These are phyloP conservation scores for Kodamaea suecica DNA, from an alignment of 1,139 yeast species.

Conservation along the genomic window DNA sequence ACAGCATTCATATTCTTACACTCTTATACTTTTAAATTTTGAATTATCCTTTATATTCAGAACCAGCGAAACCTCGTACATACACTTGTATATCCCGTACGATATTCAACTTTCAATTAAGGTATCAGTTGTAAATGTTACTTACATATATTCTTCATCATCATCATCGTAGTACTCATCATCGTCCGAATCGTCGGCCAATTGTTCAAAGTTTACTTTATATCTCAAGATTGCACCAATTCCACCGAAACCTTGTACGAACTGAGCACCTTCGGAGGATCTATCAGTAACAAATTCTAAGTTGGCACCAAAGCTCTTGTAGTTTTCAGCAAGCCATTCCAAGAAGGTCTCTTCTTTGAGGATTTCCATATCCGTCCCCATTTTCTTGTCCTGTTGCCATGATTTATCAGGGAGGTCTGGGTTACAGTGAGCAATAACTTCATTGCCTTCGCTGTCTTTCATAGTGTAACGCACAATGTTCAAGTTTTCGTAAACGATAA, in stretches of 20 bases:
- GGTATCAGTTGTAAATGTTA: not conserved
- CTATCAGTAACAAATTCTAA: constrained; percentile 95
- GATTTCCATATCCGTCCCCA: constrained; percentile 88
- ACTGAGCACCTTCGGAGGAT: constrained; percentile 97
- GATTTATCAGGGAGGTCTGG: constrained; percentile 74
- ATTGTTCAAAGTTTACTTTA: constrained; percentile 94
- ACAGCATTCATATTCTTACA: too few relatives aligned
- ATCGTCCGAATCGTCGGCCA: constrained; percentile 84
- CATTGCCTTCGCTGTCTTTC: constrained; percentile 79
- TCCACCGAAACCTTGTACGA: constrained; percentile 98
- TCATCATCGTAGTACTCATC: constrained; percentile 77
- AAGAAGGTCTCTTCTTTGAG: constrained; percentile 77
- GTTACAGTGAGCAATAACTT: constrained; percentile 68
- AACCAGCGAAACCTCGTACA: too few relatives aligned
- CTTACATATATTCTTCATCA: constrained; percentile 56
- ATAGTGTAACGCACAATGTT: constrained; percentile 79
- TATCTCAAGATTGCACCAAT: constrained; percentile 94
- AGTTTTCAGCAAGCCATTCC: constrained; percentile 98
- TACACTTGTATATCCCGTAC: too few relatives aligned
- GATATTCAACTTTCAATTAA: not conserved
- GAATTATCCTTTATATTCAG: too few relatives aligned
- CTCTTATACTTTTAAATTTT: too few relatives aligned
- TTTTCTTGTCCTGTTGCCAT: constrained; percentile 73
- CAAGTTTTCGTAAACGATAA: constrained; percentile 90
- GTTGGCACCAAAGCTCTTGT: constrained; percentile 89